Base-by-base conservation (phyloP, 768 basidiomycete genomes). In the Agaricus subrufescens region DNA sequence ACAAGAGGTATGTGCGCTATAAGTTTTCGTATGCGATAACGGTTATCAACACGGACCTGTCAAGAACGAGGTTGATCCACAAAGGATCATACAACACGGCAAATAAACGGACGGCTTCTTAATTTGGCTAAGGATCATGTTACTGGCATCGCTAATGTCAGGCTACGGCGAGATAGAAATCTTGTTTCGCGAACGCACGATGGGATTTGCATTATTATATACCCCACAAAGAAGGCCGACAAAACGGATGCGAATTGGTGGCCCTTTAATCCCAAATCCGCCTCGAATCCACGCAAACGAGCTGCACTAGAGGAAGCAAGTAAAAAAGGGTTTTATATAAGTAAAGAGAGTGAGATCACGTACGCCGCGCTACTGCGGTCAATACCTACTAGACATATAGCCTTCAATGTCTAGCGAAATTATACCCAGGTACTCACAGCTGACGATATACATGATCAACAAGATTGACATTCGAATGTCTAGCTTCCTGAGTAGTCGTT, bases 351-450 rank as follows among this genome's bases (percentile, higher is more conserved):
- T 37, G 39, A 26, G 54, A 25, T 43, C 3, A 14, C 77, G 61
- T 64, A 84, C 82, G 78, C 73, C 37, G 77, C 85, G 63, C 88
- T 87, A 62, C 87, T 89, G 30, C 88, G 77, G 65, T 89, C 88
- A 54, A 89, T 77, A 74, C 86, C 73, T 74, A n/a, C 27, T 3
- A 25, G 49, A n/a, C 15, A 15, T 9, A n/a, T 34, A 48, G 14
- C 11, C 29, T 30, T 15, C n/a, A 8, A 25, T n/a, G 45, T 12
- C 9, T 14, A 30, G 11, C 25, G 45, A 46, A 10, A 29, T 26
- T 19, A 11, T 7, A 38, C 44, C 7, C 8, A 34, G 39, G 52
- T 53, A 46, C 63, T 63, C 62, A 71, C 75, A 77, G 59, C 77
- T 77, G 40, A 77, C 67, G 37, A 79, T 74, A 57, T 78, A 77